phyloP scores from a whole-genome alignment of 164 flowering plant species.

The Brasenia schreberi region DNA sequence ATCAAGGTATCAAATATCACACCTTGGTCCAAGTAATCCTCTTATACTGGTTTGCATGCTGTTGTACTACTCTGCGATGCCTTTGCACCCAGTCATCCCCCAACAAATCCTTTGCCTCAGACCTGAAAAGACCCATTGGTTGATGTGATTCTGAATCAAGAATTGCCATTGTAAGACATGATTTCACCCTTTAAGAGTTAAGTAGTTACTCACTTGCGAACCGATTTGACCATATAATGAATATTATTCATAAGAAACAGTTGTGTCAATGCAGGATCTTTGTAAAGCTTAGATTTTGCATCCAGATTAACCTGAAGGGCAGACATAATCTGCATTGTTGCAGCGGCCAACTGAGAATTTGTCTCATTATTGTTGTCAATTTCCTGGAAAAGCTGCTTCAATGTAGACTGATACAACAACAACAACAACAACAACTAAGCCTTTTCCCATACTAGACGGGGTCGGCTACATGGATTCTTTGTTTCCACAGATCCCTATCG shows the following conservation, averaged over 20 bases:
- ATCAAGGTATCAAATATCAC: background rate
- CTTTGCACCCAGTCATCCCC: slow-evolving; percentile 99
- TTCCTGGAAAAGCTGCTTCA: slow-evolving; percentile 81
- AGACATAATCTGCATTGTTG: slow-evolving; percentile 75
- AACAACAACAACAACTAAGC: no score
- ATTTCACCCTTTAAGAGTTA: background rate
- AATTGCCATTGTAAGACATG: background rate
- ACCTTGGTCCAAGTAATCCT: slow-evolving; percentile 96
- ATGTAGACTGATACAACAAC: slow-evolving; percentile 71
- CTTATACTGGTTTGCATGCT: slow-evolving; percentile 96
- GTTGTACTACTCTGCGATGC: slow-evolving; percentile 88
- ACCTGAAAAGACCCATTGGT: slow-evolving; percentile 29
- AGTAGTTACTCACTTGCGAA: slow-evolving; percentile 50
- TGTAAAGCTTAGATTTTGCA: slow-evolving; percentile 91
- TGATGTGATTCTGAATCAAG: background rate
- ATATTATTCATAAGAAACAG: slow-evolving; percentile 90
- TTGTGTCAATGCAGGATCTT: slow-evolving; percentile 73
- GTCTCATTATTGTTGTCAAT: slow-evolving; percentile 38
- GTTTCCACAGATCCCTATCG: no score
- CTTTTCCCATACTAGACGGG: no score
- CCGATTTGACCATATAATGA: slow-evolving; percentile 94
- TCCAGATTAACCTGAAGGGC: slow-evolving; percentile 84
- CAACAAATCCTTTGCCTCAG: slow-evolving; percentile 92
- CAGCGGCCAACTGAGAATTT: slow-evolving; percentile 46
- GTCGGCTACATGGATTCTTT: no score